Evolutionary conservation across 179 eudicot species (phyloP), one percentile per base, ranked within the genome.

Genomic region (Actinidia chinensis): DNA sequence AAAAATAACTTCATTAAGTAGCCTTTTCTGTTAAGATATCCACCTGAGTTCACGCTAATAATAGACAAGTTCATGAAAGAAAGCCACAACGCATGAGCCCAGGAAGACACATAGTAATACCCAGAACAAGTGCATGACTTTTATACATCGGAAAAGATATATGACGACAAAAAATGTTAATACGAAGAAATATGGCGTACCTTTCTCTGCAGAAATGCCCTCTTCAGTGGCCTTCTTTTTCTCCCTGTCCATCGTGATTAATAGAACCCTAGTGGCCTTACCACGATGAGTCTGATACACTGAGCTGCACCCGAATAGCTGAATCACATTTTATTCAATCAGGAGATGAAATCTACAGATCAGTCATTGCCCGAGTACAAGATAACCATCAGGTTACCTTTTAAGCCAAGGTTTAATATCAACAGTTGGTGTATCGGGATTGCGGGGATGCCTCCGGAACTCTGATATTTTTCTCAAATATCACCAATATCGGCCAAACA

Each of bases 291-390:
- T 90, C 70, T 93, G 96, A 85, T 93, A 93, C 98, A 95, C 76
- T 85, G 94, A 63, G 94, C 81, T 48, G 99, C 99, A 91, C 98
- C 73, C 99, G 88, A 76, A 95, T 95, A 76, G 99, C 99, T 95
- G 93, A 79, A 84, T 42, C 79, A 80, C 59, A 73, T 79, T 40
- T 59, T 44, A 11, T 68, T 61, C 44, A 52, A 75, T 85, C 73
- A 85, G 50, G 81, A 55, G 36, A 66, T 46, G 8, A 79, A 71
- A 76, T 55, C 55, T 54, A 60, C 22, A 64, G 33, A 65, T 9
- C n/a, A n/a, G n/a, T n/a, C n/a, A n/a, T n/a, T n/a, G n/a, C n/a
- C n/a, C n/a, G n/a, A n/a, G n/a, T n/a, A n/a, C n/a, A n/a, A n/a
- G n/a, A n/a, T n/a, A n/a, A n/a, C n/a, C n/a, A n/a, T n/a, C n/a